phyloP scores from a whole-genome alignment of 129 eudicot species.

The Tagetes erecta region DNA sequence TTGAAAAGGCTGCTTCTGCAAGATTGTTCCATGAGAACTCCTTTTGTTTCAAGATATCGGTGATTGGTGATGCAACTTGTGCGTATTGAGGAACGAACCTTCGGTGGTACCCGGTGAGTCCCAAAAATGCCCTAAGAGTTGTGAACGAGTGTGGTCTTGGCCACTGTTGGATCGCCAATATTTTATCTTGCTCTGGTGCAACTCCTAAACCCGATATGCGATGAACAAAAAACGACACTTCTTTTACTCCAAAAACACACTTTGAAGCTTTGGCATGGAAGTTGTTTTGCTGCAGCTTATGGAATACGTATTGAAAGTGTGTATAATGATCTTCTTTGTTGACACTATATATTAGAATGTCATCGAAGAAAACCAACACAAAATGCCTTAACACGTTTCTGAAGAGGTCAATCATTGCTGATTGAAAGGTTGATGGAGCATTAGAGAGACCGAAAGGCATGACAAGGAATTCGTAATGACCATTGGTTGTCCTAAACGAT shows the following conservation, averaged over 20 bases:
- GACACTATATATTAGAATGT: not conserved
- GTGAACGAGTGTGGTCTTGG: not conserved
- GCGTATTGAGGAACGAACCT: not conserved
- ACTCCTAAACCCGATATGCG: not conserved
- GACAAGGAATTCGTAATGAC: too few relatives aligned
- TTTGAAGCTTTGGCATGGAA: not conserved
- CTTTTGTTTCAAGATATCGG: too few relatives aligned
- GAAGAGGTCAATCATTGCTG: not conserved
- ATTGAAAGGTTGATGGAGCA: too few relatives aligned
- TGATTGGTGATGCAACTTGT: not conserved
- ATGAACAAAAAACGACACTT: too few relatives aligned
- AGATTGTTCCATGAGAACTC: not conserved
- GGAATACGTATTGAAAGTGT: not conserved
- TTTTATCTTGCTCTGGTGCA: not conserved
- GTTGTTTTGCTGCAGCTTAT: not conserved
- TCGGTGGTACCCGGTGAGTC: not conserved
- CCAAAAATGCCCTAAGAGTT: not conserved
- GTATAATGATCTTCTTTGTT: not conserved
- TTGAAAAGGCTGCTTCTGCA: not conserved
- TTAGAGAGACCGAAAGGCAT: too few relatives aligned
- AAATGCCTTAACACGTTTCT: not conserved
- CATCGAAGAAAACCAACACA: not conserved
- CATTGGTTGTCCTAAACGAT: not conserved
- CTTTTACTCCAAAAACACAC: too few relatives aligned
- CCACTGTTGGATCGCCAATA: not conserved